Conservation (phyloP, 1,284 basidiomycete species). For the Inonotus obliquus region DNA sequence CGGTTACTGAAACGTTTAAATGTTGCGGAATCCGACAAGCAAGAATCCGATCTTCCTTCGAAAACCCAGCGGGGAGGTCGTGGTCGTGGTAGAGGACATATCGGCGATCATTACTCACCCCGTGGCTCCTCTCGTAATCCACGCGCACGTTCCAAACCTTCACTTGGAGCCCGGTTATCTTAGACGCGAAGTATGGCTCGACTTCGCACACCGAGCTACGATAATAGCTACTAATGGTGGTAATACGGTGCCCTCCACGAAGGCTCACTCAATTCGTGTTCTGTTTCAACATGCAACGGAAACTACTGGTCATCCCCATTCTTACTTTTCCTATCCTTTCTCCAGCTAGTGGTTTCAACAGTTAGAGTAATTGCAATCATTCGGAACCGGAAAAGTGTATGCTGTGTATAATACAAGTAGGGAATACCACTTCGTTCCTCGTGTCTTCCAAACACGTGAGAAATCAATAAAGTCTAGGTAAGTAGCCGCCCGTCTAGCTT, state of each 20-base stretch:
- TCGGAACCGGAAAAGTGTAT: background rate
- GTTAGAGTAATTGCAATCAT: too few species aligned
- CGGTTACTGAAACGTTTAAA: background rate
- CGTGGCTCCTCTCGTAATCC: background rate
- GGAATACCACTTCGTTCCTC: background rate
- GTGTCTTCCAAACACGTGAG: background rate
- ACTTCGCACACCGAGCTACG: background rate
- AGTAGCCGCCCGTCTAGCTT: conserved; percentile 25
- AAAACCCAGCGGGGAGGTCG: background rate
- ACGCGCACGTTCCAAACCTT: background rate
- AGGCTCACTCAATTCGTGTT: too few species aligned
- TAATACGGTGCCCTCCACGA: background rate
- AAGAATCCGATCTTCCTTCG: background rate
- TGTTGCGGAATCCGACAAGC: background rate
- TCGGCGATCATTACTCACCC: background rate
- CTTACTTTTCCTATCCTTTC: too few species aligned
- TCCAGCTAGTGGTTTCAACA: too few species aligned
- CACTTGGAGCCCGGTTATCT: background rate
- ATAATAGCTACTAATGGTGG: background rate
- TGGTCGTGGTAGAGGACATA: background rate
- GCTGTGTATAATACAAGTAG: background rate
- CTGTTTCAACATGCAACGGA: too few species aligned
- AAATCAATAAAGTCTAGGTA: background rate
- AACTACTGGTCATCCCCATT: too few species aligned
- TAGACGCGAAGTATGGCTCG: background rate